Percentiles rank a stretch among this genome's conserved stretches.
Conservation (phyloP, 352 stramenopile genomes). For the Phytophthora podocarpi region DNA sequence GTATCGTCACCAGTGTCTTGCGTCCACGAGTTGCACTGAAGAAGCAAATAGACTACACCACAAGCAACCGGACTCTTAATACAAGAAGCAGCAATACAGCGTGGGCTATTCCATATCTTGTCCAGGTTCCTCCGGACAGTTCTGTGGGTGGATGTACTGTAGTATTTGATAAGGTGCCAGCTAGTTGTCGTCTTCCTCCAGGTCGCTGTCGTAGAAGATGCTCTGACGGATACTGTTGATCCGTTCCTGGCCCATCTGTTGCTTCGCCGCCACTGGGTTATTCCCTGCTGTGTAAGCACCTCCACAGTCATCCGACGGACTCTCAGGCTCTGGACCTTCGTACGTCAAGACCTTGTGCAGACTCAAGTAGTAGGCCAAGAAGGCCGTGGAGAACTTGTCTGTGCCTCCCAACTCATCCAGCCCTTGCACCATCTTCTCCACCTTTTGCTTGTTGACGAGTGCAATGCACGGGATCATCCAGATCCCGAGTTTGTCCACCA, state of each 20-base stretch:
- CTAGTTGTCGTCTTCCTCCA: conserved; percentile 78
- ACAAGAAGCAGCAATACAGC: conserved; percentile 25
- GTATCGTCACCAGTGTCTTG: conserved; percentile 71
- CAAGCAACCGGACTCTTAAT: conserved; percentile 13
- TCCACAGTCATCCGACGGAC: conserved; percentile 64
- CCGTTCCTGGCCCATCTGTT: conserved; percentile 50
- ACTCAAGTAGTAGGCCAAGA: conserved; percentile 92
- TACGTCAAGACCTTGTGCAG: conserved; percentile 95
- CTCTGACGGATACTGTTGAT: conserved; percentile 82
- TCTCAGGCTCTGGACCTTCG: conserved; percentile 90
- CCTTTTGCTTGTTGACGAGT: conserved; percentile 95
- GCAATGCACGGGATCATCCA: conserved; percentile 97
- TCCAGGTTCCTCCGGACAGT: background rate
- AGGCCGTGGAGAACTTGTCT: conserved; percentile 93
- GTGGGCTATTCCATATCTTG: conserved; percentile 26
- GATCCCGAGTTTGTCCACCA: conserved; percentile 96
- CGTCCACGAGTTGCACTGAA: background rate
- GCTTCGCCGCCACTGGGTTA: conserved; percentile 36
- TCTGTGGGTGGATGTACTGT: background rate
- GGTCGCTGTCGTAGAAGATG: conserved; percentile 87
- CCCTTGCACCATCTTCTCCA: conserved; percentile 95
- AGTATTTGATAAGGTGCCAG: background rate
- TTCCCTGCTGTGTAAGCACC: conserved; percentile 51
- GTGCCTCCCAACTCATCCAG: conserved; percentile 95
- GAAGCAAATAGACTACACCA: conserved; percentile 16